Base-by-base conservation (phyloP, 2,329 filamentous ascomycete species). In the Ophidiomyces ophidiicola region DNA sequence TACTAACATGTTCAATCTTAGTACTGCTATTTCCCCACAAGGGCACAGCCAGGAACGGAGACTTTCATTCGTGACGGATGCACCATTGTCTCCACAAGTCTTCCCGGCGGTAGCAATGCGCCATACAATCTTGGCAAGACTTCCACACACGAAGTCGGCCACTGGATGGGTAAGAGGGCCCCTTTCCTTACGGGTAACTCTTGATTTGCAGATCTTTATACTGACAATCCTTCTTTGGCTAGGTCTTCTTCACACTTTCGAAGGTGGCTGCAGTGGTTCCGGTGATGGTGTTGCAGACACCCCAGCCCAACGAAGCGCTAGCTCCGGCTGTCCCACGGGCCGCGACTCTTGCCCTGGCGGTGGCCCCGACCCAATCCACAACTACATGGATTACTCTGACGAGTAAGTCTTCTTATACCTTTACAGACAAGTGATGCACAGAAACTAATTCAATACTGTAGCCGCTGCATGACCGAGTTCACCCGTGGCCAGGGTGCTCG, bases 381-480 rank as follows among this genome's bases (percentile, higher is more conserved):
- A 59, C 44, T 56, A 48, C 47, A 59, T 59, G 55, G 52, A 57
- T 45, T 58, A 58, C 43, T 50, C 49, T 8, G 34, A 43, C 30
- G 50, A 52, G 48, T 39, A 46, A 48, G 46, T 39, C 15, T 19
- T 19, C 7, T 15, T 11, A 6, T 21, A 10, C 14, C 23, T 21
- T 19, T 28, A 18, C 14, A 20, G 14, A n/a, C 30, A 12, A 39
- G 7, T 20, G 15, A 18, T 15, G 18, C 14, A 5, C 18, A 30
- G 32, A 31, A 8, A 30, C 21, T 39, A 17, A 19, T 11, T n/a
- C 14, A 45, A 44, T 36, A 25, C 25, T 34, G 14, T 21, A 44
- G 42, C 17, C 4, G 18, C 17, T 44, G 52, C 48, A 49, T 50
- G 29, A 52, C 45, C 31, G 36, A 49, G 19, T 58, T 58, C 46